Base-by-base conservation (phyloP, 345 rosid genomes). In the Excoecaria agallocha region DNA sequence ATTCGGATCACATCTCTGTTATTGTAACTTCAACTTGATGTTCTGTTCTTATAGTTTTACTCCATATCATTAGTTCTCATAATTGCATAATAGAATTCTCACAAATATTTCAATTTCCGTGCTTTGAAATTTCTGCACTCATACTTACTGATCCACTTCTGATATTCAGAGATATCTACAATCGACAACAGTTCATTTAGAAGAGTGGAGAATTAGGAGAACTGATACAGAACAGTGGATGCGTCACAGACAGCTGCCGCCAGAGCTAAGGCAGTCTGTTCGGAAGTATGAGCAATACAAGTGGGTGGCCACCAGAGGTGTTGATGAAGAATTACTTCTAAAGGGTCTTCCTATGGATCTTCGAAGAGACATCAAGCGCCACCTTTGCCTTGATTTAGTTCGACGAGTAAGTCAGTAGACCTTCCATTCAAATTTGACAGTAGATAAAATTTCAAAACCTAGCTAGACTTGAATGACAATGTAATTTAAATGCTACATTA, bases 191-290 rank as follows among this genome's bases (percentile, higher is more conserved):
- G 82, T 90, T 43, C 87, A 92, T 15, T 82, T 94, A 45, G 97
- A 92, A 83, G 92, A 94, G 51, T 92, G 98, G 97, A 92, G 97
- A 77, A 91, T 90, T 82, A 86, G 76, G 85, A 89, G 97, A 82
- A 90, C 93, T 12, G 98, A 92, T 78, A 86, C 93, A 43, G 97
- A 94, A 68, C 90, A 94, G 76, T 94, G 98, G 98, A 94, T 94
- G 97, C 90, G 54, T 37, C 98, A 94, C 77, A 84, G 98, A 78
- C 95, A 92, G 78, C 90, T 94, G 4, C 97, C 98, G 48, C 76
- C 74, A 9, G 89, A 87, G 15, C 76, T 94, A 59, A 88, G 85
- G 75, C 85, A 82, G 58, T 85, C 89, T 9, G 86, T 94, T n/a
- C 71, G 97, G 67, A 92, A 85, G 80, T 88, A 91, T 48, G 95